Conservation (phyloP, 306 rosid genomes). For the Acacia crassicarpa region DNA sequence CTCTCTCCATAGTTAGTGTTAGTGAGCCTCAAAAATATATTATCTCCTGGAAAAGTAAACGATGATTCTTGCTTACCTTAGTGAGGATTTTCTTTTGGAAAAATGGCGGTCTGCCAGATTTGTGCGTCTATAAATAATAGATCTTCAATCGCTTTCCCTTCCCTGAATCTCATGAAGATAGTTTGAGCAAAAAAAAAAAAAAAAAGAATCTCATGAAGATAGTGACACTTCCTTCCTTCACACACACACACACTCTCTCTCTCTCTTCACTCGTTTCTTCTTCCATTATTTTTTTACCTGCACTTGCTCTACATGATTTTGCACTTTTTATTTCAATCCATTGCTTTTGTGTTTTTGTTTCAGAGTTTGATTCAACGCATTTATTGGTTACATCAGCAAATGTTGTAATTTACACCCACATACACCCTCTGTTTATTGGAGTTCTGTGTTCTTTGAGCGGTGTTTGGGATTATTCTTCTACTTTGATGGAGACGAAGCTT, state of each 20-base stretch:
- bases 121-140: conserved; percentile 37
- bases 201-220: conserved; percentile 60
- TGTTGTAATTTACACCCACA: background rate
- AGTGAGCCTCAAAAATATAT: background rate
- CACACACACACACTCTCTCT: background rate
- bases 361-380: background rate
- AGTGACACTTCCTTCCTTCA: conserved; percentile 49
- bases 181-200: background rate
- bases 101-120: conserved; percentile 47
- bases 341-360: background rate
- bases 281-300: background rate
- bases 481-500: conserved; percentile 28
- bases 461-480: conserved; percentile 6
- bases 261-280: conserved; percentile 54
- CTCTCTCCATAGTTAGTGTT: background rate
- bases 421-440: background rate
- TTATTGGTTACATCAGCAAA: background rate
- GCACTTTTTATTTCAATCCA: background rate
- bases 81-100: conserved; percentile 35
- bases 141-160: conserved; percentile 64
- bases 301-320: background rate
- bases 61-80: conserved; percentile 12
- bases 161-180: conserved; percentile 73
- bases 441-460: conserved; percentile 7
- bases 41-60: conserved; percentile 15